These are phyloP conservation scores for Picochlorum sp. DNA, from an alignment of 139 green algal genomes.

Conservation along the genomic window DNA sequence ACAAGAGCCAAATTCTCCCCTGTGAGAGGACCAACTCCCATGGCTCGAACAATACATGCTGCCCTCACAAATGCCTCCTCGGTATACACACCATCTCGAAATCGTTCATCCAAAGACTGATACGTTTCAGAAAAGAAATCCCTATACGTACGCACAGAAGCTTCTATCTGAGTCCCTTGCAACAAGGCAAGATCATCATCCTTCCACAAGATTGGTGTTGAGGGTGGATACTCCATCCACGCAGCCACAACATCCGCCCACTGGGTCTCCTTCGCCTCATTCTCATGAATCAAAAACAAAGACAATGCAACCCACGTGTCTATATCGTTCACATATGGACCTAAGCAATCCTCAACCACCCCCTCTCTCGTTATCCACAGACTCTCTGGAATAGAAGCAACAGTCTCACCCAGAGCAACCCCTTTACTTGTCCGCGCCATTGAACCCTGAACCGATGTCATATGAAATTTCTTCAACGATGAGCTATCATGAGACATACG, in stretches of 20 bases:
- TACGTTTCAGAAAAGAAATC: conserved; percentile 54
- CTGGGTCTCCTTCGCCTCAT: conserved; percentile 10
- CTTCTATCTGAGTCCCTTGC: conserved; percentile 59
- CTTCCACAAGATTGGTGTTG: conserved; percentile 56
- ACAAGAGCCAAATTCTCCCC: conserved; percentile 59
- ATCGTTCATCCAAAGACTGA: conserved; percentile 40
- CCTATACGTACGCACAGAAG: conserved; percentile 49
- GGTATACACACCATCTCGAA: conserved; percentile 45
- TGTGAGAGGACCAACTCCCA: conserved; percentile 62
- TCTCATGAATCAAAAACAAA: conserved; percentile 63
- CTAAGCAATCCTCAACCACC: conserved; percentile 20
- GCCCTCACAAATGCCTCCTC: conserved; percentile 61
- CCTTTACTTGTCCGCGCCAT: background rate
- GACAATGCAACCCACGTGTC: conserved; percentile 70
- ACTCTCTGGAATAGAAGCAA: conserved; percentile 27
- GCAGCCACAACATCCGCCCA: conserved; percentile 39
- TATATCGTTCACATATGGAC: conserved; percentile 18
- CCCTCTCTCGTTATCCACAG: conserved; percentile 33
- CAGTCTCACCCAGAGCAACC: conserved; percentile 18
- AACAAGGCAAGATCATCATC: conserved; percentile 43
- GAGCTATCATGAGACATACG: too few species aligned
- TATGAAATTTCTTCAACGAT: conserved; percentile 4
- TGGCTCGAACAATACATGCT: conserved; percentile 59
- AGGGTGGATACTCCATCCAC: conserved; percentile 28
- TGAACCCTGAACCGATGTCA: background rate